Evolutionary conservation across 306 rosid species (phyloP).

Genomic region (Betula pendula): DNA sequence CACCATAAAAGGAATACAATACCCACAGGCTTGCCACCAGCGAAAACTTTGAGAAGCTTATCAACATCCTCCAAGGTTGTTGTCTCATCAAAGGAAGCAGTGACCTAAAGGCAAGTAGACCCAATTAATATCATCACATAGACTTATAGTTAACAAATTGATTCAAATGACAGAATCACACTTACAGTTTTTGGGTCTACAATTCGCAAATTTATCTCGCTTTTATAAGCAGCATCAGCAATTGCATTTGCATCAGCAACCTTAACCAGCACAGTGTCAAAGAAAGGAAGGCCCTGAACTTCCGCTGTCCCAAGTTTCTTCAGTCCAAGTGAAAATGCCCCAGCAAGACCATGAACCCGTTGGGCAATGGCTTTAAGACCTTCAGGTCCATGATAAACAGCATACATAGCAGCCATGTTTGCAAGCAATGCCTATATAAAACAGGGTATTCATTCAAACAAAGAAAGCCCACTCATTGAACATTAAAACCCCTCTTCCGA

Average conservation of each 20-base stretch:
- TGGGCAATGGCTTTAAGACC: slow-evolving; percentile 84
- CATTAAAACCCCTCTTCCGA: neutral
- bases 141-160: slow-evolving; percentile 17
- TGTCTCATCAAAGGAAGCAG: slow-evolving; percentile 92
- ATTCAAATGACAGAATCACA: slow-evolving; percentile 15
- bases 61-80: slow-evolving; percentile 95
- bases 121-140: slow-evolving; percentile 31
- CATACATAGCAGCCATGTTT: slow-evolving; percentile 99
- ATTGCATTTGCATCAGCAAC: slow-evolving; percentile 66
- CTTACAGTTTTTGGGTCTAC: slow-evolving; percentile 81
- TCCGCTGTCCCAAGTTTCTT: slow-evolving; percentile 87
- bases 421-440: slow-evolving; percentile 85
- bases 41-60: slow-evolving; percentile 76
- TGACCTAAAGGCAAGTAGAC: slow-evolving; percentile 56
- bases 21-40: slow-evolving; percentile 64
- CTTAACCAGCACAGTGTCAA: slow-evolving; percentile 91
- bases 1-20: slow-evolving; percentile 5
- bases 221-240: slow-evolving; percentile 70
- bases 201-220: slow-evolving; percentile 70
- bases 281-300: slow-evolving; percentile 92
- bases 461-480: slow-evolving; percentile 25
- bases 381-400: slow-evolving; percentile 97
- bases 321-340: slow-evolving; percentile 78
- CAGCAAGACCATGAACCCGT: slow-evolving; percentile 96
- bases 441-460: slow-evolving; percentile 19